Base-by-base conservation (phyloP, 192 early-diverging fungal genomes). In the Backusella tarrabulga region DNA sequence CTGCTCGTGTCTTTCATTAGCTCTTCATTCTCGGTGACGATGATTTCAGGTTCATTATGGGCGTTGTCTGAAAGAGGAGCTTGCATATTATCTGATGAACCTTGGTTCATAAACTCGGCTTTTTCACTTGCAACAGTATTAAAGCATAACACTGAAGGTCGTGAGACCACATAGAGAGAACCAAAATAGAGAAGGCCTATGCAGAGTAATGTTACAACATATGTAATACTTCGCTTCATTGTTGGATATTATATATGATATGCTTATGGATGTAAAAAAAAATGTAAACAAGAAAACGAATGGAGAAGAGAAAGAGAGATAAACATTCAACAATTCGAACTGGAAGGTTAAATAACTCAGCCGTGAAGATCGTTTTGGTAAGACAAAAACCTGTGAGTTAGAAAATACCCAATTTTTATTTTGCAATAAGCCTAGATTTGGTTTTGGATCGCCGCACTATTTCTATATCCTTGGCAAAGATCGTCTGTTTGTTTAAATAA, bases 321-420 rank as follows among this genome's bases (percentile, higher is more conserved):
- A 60, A 60, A 23, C n/a, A 60, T 21, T 60, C 9, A 23, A 23
- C 21, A 2, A 26, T 60, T 26, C 21, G 26, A 60, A 12, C n/a
- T 60, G 54, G 54, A 23, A 60, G 23, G 54, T 60, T 60, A 60
- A 60, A 60, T 60, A 60, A 60, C 54, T 60, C 54, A 60, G 54
- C 54, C 2, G n/a, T 60, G 54, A 60, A 60, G 54, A 60, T 60
- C 54, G 7, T 12, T 60, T 26, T 60, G 54, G 54, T 60, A 11
- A 60, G 21, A 56, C 52, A 56, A 60, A 26, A 60, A 9, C 46
- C 8, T 60, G 23, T 60, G 23, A 4, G n/a, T 23, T 60, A 11
- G 23, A 26, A 56, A 23, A 56, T 56, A 23, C 15, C 54, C 52
- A 54, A 1, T 6, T 54, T 56, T 26, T 56, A n/a, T 56, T 56